Conservation (phyloP, 768 basidiomycete genomes). For the Kwoniella pini region DNA sequence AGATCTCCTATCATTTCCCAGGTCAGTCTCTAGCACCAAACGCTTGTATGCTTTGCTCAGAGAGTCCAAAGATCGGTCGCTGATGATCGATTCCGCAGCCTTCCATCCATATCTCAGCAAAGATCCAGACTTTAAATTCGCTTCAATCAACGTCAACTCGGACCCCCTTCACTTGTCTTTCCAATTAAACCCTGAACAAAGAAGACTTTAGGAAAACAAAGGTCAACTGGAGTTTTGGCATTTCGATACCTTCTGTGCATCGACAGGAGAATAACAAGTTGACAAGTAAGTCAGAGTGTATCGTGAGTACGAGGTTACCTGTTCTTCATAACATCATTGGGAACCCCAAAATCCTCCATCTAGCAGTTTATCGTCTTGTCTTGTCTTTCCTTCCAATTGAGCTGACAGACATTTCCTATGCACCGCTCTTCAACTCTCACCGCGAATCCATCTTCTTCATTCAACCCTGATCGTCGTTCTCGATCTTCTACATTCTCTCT, state of each 20-base stretch:
- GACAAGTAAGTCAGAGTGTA: neutral
- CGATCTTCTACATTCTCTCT: slow-evolving; percentile 14
- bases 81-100: neutral
- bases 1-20: neutral
- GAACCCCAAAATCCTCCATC: neutral
- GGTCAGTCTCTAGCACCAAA: slow-evolving; percentile 3
- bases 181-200: neutral
- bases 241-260: neutral
- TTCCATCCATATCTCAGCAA: neutral
- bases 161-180: neutral
- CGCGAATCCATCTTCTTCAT: neutral
- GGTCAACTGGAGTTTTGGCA: neutral
- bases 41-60: neutral
- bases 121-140: neutral
- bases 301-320: slow-evolving; percentile 2
- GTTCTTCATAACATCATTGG: neutral
- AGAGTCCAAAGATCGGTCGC: neutral
- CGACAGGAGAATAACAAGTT: neutral
- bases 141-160: neutral
- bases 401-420: slow-evolving; percentile 9
- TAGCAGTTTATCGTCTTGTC: neutral
- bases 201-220: neutral
- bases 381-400: neutral
- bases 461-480: slow-evolving; percentile 18
- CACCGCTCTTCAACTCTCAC: slow-evolving; percentile 8